Conservation (phyloP, 257 asterid species). For the Nicotiana tabacum region DNA sequence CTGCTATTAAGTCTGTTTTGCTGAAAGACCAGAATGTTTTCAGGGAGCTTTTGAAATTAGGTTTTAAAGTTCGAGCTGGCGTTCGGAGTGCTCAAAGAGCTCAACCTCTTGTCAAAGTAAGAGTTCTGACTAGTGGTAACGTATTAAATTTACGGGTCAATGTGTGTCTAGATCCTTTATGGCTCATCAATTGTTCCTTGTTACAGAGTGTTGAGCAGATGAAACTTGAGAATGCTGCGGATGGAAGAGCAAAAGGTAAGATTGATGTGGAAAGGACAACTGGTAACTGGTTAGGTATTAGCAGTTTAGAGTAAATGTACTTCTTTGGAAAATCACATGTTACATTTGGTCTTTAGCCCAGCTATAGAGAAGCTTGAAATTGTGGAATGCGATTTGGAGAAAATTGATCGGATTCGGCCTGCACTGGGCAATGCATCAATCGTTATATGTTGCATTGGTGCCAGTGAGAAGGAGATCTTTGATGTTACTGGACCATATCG, state of each 20-base stretch:
- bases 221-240: constrained; percentile 48
- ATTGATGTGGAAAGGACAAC: constrained; percentile 5
- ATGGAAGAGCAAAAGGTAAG: constrained; percentile 62
- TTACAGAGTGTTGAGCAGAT: constrained; percentile 65
- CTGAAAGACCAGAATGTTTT: constrained; percentile 18
- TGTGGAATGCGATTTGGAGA: constrained; percentile 95
- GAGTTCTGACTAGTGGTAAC: constrained; percentile 12
- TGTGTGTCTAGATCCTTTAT: background rate
- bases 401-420: constrained; percentile 48
- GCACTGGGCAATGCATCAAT: constrained; percentile 71
- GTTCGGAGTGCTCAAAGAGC: constrained; percentile 81
- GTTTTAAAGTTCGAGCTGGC: constrained; percentile 81
- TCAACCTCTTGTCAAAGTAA: constrained; percentile 75
- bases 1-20: constrained; percentile 8
- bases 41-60: constrained; percentile 91
- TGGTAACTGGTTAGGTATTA: background rate
- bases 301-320: constrained; percentile 11
- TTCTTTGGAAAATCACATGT: constrained; percentile 41
- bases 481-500: constrained; percentile 89
- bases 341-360: constrained; percentile 83
- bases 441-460: constrained; percentile 94
- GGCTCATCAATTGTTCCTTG: constrained; percentile 18
- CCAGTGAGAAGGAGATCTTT: constrained; percentile 87
- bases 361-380: constrained; percentile 95
- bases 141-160: background rate